These are phyloP conservation scores for Diplosphaera chodatii DNA, from an alignment of 139 green algal species.

Conservation along the genomic window DNA sequence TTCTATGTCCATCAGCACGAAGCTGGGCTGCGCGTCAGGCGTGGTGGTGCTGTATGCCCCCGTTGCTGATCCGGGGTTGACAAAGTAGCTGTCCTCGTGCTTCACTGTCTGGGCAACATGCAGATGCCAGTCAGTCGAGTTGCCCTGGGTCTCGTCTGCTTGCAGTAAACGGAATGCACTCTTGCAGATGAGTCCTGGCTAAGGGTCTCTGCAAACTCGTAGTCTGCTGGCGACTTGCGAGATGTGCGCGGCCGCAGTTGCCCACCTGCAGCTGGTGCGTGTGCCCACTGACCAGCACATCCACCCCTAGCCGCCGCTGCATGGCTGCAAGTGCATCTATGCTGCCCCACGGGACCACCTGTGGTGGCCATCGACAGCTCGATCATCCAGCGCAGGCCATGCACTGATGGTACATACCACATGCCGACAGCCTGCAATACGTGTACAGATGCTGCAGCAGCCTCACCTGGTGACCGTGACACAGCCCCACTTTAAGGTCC, in stretches of 20 bases:
- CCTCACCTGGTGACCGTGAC: constrained; percentile 83
- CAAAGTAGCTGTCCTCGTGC: constrained; percentile 71
- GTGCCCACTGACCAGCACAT: constrained; percentile 92
- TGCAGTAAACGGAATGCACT: no score
- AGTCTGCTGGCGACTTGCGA: no score
- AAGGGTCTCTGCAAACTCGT: no score
- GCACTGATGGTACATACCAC: no score
- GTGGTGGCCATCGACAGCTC: no score
- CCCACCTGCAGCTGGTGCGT: constrained; percentile 84
- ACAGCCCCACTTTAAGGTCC: constrained; percentile 78
- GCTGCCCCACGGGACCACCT: constrained; percentile 83
- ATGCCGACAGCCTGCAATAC: no score
- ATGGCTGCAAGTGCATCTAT: constrained; percentile 66
- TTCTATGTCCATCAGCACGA: constrained; percentile 95
- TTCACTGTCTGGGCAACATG: constrained; percentile 62
- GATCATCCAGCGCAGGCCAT: no score
- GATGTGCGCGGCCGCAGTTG: no score
- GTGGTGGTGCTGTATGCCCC: constrained; percentile 67
- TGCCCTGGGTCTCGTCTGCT: no score
- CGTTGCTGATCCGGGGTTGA: constrained; percentile 92
- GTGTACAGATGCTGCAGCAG: no score
- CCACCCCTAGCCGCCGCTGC: constrained; percentile 76
- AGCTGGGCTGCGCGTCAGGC: constrained; percentile 56
- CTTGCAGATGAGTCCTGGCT: no score
- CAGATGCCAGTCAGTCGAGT: no score